Evolutionary conservation across 805 yeast genomes (phyloP).

Genomic region (Monosporozyma siamensis): DNA sequence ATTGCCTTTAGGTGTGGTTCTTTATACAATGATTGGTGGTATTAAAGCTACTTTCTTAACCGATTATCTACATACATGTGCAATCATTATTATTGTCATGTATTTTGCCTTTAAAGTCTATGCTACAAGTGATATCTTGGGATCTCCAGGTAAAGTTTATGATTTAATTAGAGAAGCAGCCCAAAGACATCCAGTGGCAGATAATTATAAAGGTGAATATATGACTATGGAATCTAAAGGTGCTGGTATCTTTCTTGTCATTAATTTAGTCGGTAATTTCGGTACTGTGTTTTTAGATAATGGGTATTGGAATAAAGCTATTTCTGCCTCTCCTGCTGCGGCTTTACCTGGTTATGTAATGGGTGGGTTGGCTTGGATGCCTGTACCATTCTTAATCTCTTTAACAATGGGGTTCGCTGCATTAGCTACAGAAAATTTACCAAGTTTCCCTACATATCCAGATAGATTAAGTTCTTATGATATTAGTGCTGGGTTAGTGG

Average conservation of each 20-base stretch:
- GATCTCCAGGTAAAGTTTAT: slow-evolving; percentile 77
- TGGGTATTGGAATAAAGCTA: slow-evolving; percentile 85
- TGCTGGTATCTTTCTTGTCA: slow-evolving; percentile 85
- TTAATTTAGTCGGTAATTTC: slow-evolving; percentile 81
- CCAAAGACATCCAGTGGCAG: slow-evolving; percentile 52
- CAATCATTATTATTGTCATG: slow-evolving; percentile 65
- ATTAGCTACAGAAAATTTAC: slow-evolving; percentile 57
- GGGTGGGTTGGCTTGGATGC: slow-evolving; percentile 89
- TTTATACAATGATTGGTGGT: slow-evolving; percentile 74
- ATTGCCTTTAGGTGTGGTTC: slow-evolving; percentile 69
- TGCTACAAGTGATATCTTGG: slow-evolving; percentile 59
- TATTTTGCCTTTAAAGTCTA: slow-evolving; percentile 74
- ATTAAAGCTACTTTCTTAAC: slow-evolving; percentile 74
- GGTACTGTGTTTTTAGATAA: slow-evolving; percentile 83
- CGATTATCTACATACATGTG: slow-evolving; percentile 74
- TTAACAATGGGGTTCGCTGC: slow-evolving; percentile 85
- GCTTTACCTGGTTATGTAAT: slow-evolving; percentile 80
- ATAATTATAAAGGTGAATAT: slow-evolving; percentile 80
- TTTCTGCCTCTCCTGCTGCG: slow-evolving; percentile 74
- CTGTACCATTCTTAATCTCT: slow-evolving; percentile 75
- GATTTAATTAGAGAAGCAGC: slow-evolving; percentile 60
- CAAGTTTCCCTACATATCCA: slow-evolving; percentile 77
- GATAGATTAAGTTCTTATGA: slow-evolving; percentile 53
- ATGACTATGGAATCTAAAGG: slow-evolving; percentile 78
- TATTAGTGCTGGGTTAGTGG: slow-evolving; percentile 71